Evolutionary conservation across 2,329 filamentous ascomycete species (phyloP).

Genomic region (Curvularia hawaiiensis): DNA sequence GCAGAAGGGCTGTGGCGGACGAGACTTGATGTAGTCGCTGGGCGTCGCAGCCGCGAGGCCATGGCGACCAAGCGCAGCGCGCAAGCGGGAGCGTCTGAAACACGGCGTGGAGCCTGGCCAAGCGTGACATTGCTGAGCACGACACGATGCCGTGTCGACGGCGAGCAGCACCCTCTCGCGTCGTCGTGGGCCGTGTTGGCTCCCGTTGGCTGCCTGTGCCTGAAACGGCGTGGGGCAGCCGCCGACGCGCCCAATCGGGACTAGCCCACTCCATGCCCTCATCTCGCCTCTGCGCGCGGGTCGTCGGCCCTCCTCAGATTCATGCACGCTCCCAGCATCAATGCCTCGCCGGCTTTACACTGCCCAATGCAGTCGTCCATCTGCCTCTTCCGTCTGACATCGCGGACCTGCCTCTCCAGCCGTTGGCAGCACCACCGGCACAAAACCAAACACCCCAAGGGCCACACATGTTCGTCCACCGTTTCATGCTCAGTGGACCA

Average conservation of each 20-base stretch:
- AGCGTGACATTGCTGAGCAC: conserved; percentile 33
- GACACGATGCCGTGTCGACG: conserved; percentile 33
- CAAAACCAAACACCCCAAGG: background rate
- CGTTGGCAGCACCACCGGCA: background rate
- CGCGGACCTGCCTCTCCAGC: background rate
- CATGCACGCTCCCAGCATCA: background rate
- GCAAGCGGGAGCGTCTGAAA: conserved; percentile 44
- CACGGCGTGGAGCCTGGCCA: conserved; percentile 33
- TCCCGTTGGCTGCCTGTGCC: conserved; percentile 22
- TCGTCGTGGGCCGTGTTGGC: background rate
- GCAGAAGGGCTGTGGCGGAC: conserved; percentile 17
- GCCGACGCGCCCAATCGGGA: conserved; percentile 15
- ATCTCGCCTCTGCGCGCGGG: background rate
- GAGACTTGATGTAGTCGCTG: conserved; percentile 35
- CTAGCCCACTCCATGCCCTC: conserved; percentile 5
- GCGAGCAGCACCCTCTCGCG: conserved; percentile 10
- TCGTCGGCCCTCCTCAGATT: background rate
- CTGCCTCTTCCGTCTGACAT: background rate
- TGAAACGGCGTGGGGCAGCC: conserved; percentile 25
- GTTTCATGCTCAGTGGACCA: background rate
- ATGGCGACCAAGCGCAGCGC: conserved; percentile 42
- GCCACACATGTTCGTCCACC: background rate
- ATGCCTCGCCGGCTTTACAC: background rate
- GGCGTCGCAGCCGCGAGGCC: conserved; percentile 27
- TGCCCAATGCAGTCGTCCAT: background rate